These are phyloP conservation scores for Melastoma malabathricum DNA, from an alignment of 345 rosid species.

Conservation along the genomic window DNA sequence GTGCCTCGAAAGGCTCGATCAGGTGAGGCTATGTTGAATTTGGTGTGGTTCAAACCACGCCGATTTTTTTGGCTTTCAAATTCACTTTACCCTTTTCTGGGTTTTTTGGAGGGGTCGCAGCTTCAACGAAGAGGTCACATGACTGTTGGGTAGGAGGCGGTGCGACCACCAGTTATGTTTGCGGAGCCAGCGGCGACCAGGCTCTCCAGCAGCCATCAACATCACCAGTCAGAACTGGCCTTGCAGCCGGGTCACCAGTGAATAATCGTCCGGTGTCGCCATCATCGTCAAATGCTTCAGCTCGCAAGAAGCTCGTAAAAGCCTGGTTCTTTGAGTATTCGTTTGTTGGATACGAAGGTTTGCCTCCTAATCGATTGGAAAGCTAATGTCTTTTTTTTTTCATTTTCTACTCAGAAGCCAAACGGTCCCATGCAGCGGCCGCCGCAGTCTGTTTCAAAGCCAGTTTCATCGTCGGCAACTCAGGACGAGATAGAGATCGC, in stretches of 20 bases:
- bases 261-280: constrained; percentile 48
- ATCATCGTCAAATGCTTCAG: constrained; percentile 73
- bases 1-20: constrained; percentile 99
- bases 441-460: constrained; percentile 62
- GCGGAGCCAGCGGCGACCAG: constrained; percentile 42
- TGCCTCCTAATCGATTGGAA: constrained; percentile 1
- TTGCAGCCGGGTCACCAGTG: constrained; percentile 40
- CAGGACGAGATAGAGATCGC: constrained; percentile 99
- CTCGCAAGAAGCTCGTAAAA: constrained; percentile 73
- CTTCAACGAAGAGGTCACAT: constrained; percentile 83
- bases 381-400: neutral
- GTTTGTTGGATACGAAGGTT: too few species aligned
- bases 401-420: constrained; percentile 37
- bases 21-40: constrained; percentile 95
- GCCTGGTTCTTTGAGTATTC: neutral
- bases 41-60: neutral
- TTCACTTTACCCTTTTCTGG: neutral
- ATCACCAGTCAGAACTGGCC: constrained; percentile 67
- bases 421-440: constrained; percentile 63
- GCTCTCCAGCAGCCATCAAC: constrained; percentile 63
- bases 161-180: constrained; percentile 7
- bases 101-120: constrained; percentile 18
- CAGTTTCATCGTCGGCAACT: constrained; percentile 59
- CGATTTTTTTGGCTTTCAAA: constrained; percentile 1
- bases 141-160: constrained; percentile 53